These are phyloP conservation scores for Barnettozyma sucrosica DNA, from an alignment of 805 yeast species.

Conservation along the genomic window DNA sequence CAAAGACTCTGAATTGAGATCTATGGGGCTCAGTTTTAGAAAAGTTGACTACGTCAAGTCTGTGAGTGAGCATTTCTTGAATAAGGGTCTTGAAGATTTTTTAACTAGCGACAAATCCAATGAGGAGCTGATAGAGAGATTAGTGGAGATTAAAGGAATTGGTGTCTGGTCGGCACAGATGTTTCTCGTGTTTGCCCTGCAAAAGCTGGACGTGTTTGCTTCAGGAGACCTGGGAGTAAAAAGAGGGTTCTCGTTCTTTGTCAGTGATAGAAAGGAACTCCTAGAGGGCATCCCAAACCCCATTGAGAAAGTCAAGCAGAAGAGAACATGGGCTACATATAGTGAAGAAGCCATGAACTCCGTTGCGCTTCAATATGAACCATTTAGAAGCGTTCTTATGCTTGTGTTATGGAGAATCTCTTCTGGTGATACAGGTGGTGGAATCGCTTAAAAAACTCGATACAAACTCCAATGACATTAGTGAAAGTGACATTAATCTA, in stretches of 20 bases:
- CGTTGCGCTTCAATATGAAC: constrained; percentile 54
- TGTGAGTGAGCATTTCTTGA: constrained; percentile 44
- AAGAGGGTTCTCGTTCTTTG: constrained; percentile 66
- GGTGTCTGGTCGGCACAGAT: constrained; percentile 88
- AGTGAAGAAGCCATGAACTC: constrained; percentile 53
- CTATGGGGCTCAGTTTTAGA: constrained; percentile 62
- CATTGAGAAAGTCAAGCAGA: constrained; percentile 31
- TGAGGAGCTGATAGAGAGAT: constrained; percentile 42
- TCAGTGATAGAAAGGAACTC: constrained; percentile 47
- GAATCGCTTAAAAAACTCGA: background rate
- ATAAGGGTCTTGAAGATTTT: constrained; percentile 28
- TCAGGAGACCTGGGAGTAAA: constrained; percentile 80
- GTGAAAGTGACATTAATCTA: background rate
- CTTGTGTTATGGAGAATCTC: constrained; percentile 63
- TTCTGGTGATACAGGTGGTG: constrained; percentile 1
- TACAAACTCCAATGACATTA: background rate
- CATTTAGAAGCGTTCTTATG: constrained; percentile 66
- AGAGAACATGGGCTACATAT: constrained; percentile 59
- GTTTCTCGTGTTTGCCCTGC: constrained; percentile 71
- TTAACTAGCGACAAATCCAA: constrained; percentile 22
- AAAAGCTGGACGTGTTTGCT: constrained; percentile 65
- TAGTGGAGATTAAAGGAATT: constrained; percentile 59
- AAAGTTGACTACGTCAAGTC: constrained; percentile 60
- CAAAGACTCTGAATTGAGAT: constrained; percentile 44
- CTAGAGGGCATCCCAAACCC: constrained; percentile 37